A percentile compares a stretch with the other conserved stretches of the same genome.
These are phyloP conservation scores for Iris pallida DNA, from an alignment of 116 monocot species.

Conservation along the genomic window DNA sequence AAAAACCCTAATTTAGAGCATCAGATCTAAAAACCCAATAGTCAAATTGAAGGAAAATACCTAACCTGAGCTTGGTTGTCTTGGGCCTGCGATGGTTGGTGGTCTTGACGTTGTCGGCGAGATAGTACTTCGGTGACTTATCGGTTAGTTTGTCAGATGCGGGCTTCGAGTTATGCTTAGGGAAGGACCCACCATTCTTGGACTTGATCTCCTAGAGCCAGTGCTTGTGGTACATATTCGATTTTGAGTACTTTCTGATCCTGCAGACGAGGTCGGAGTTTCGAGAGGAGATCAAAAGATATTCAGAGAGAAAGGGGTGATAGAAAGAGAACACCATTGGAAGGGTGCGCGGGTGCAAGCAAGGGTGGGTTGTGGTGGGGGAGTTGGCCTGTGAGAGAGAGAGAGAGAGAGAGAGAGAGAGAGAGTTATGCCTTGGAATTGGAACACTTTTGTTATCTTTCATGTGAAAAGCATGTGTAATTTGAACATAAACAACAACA, in stretches of 20 bases:
- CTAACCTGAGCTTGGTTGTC: conserved; percentile 46
- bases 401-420: too few species aligned
- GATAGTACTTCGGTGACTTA: conserved; percentile 43
- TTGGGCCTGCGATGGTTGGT: conserved; percentile 22
- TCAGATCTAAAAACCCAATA: too few species aligned
- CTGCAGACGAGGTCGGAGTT: conserved; percentile 28
- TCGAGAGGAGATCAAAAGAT: too few species aligned
- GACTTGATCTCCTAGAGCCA: conserved; percentile 46
- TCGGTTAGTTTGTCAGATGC: not conserved
- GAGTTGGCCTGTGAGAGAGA: not conserved
- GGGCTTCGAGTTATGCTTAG: conserved; percentile 30
- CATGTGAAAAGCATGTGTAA: too few species aligned
- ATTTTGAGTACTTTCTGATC: conserved; percentile 33
- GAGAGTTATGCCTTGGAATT: too few species aligned
- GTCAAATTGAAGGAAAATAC: too few species aligned
- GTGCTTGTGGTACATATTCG: conserved; percentile 50
- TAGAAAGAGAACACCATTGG: not conserved
- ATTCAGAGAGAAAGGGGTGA: too few species aligned
- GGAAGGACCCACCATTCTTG: conserved; percentile 35
- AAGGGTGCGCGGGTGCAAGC: not conserved
- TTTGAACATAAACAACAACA: too few species aligned
- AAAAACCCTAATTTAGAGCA: too few species aligned
- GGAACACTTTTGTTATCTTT: too few species aligned
- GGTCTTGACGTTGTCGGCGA: conserved; percentile 37
- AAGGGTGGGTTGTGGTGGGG: not conserved